Base-by-base conservation (phyloP, 1,139 yeast genomes). In the Diutina siamensis region DNA sequence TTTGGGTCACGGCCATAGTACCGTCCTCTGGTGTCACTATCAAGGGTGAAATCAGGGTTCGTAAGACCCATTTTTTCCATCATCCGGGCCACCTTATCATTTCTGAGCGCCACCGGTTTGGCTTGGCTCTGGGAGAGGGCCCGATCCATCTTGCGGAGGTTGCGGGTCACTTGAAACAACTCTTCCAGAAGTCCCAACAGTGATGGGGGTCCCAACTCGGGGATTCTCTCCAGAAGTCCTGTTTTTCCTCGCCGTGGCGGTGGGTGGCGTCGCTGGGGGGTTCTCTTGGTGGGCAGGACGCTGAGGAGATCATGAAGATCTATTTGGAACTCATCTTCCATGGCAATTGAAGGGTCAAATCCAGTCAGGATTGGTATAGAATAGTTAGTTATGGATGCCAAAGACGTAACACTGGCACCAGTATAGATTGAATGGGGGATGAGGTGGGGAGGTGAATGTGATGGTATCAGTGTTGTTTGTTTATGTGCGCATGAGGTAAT, bases 51-150 rank as follows among this genome's bases (percentile, higher is more conserved):
- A 5, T 38, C 42, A 18, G 42, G 42, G 42, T 38, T 38, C 10
- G n/a, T 15, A n/a, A n/a, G 32, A 17, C 42, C 31, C 13, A 38
- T n/a, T 12, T 25, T 25, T 10, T 15, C 15, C 28, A 38, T 38
- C 7, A 38, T 10, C n/a, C 42, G 42, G 17, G n/a, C 28, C 21
- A 38, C 42, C 32, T 38, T 38, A 25, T 38, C 42, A 12, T 38
- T 38, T 8, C 12, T 25, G 4, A 38, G 20, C n/a, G 31, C 13
- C 13, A n/a, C 5, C 3, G 21, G 33, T 3, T 18, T 17, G 17
- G 32, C 17, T 13, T 20, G 13, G 3, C 18, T 27, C 8, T 19
- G 12, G 13, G 32, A 38, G 15, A 38, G 32, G 15, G 28, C 28
- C 8, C 21, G 19, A 12, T 38, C 42, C 42, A 38, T 38, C n/a